Evolutionary conservation across 305 asterid genomes (phyloP).

Genomic region (Fraxinus greggii): DNA sequence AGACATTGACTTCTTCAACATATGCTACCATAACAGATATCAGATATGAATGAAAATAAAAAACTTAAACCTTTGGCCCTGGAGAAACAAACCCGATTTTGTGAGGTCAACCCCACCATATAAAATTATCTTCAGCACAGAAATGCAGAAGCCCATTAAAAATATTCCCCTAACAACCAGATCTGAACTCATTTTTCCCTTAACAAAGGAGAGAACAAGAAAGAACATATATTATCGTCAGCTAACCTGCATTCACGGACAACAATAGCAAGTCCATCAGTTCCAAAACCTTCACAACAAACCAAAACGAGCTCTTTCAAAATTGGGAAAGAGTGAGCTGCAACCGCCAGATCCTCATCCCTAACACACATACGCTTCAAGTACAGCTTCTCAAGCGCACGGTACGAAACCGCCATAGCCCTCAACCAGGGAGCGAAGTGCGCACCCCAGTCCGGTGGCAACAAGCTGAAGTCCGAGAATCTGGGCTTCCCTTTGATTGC

Average conservation of each 20-base stretch:
- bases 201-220: neutral
- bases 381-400: conserved; percentile 41
- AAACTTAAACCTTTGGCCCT: neutral
- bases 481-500: conserved; percentile 47
- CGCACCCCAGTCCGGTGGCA: conserved; percentile 55
- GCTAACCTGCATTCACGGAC: conserved; percentile 53
- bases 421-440: conserved; percentile 38
- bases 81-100: neutral
- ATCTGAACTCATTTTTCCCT: conserved; percentile 14
- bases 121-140: neutral
- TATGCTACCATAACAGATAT: neutral
- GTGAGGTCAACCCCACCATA: neutral
- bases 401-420: conserved; percentile 34
- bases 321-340: conserved; percentile 38
- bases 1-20: neutral
- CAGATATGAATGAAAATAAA: neutral
- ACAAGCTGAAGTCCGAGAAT: conserved; percentile 49
- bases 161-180: neutral
- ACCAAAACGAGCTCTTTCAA: conserved; percentile 44
- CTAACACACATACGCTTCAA: conserved; percentile 45
- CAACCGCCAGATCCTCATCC: conserved; percentile 40
- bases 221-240: neutral
- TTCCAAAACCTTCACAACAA: conserved; percentile 53
- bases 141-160: neutral
- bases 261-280: conserved; percentile 44